phyloP scores from a whole-genome alignment of 345 rosid species.

The Brassica incana region DNA sequence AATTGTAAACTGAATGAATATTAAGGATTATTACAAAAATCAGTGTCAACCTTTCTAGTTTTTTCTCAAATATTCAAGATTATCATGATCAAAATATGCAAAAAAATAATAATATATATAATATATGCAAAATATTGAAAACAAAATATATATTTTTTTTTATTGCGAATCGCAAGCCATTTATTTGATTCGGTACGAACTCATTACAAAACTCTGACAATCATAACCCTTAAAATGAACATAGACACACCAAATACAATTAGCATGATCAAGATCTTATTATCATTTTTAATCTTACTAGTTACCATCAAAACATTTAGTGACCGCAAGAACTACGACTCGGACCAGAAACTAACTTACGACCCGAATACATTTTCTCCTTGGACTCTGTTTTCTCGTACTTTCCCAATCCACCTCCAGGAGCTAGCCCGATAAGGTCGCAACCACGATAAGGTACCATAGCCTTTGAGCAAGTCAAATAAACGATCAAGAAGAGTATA shows the following conservation, averaged over 20 bases:
- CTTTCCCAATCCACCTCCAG: conserved; percentile 4
- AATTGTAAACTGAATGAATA: background rate
- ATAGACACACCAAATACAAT: background rate
- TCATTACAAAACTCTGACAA: background rate
- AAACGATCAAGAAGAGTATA: conserved; percentile 13
- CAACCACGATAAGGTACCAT: conserved; percentile 38
- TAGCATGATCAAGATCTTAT: background rate
- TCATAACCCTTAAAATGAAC: background rate
- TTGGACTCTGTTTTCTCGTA: conserved; percentile 12
- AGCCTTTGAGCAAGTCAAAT: conserved; percentile 22
- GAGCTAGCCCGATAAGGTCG: conserved; percentile 4
- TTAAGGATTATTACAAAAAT: background rate
- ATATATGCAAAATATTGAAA: background rate
- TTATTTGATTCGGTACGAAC: background rate
- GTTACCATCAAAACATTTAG: background rate
- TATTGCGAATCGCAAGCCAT: background rate
- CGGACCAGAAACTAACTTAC: conserved; percentile 40
- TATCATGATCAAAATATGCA: background rate
- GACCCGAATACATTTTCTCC: background rate
- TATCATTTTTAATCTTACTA: background rate
- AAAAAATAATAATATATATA: background rate
- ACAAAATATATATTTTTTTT: background rate
- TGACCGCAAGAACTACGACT: conserved; percentile 38
- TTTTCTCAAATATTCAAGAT: background rate
- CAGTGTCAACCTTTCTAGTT: background rate